Base-by-base conservation (phyloP, 805 yeast genomes). In the Wickerhamiella azyma region DNA sequence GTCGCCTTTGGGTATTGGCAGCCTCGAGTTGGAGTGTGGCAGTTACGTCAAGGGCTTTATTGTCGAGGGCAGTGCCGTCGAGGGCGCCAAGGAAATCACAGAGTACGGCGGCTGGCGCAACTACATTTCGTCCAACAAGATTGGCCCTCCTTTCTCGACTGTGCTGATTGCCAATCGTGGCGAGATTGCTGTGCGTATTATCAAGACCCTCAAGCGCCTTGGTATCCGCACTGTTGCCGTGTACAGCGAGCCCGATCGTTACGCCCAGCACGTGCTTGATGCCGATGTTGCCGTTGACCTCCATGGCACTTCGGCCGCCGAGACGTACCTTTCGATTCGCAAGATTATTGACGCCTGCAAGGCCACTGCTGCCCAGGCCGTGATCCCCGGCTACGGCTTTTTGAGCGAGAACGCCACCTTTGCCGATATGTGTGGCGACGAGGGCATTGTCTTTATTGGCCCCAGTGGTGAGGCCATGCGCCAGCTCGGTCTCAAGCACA, bases 161-260 rank as follows among this genome's bases (percentile, higher is more conserved):
- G 95, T 89, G n/a, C 71, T 89, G 47, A 92, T 89, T 46, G 97
- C 97, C 36, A 89, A 89, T 69, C 76, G 98, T 66, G 97, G 97
- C 62, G 98, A 89, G 66, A 89, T 89, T 57, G 96, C 98, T 2
- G 96, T 88, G 26, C 72, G 98, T 58, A 85, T 92, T 55, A 85
- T 89, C 59, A 81, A 75, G 60, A 88, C 98, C 16, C 69, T 89
- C 59, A 84, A 83, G 63, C 81, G 80, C 62, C 62, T 92, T 52
- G 77, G 77, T 3, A 84, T 92, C 55, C 73, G 70, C 53, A 69
- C 96, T 1, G 80, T 89, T 54, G 92, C 97, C 5, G 81, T 89
- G 39, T 92, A 82, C 65, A 84, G 96, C 11, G 94, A 86, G 58
- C 81, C 85, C 2, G 98, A 89, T 61, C 75, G 81, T 57, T 85